Evolutionary conservation across 2,329 filamentous ascomycete species (phyloP).

Genomic region (Colletotrichum eremochloae): DNA sequence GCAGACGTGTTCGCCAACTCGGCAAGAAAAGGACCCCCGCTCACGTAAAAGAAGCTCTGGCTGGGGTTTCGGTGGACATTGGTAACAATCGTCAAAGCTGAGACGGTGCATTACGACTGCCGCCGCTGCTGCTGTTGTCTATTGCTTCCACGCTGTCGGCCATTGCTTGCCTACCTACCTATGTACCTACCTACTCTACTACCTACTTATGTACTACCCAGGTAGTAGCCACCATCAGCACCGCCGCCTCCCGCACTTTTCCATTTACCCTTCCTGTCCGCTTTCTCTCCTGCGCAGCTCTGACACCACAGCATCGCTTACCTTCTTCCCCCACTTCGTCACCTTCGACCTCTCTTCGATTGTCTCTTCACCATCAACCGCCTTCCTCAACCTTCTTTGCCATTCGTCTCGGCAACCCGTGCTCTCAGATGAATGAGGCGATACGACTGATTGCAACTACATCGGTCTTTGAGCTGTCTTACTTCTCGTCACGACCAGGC

Average conservation of each 20-base stretch:
- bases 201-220: too few relatives aligned
- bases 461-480: background rate
- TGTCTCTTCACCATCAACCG: constrained; percentile 13
- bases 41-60: constrained; percentile 15
- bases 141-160: background rate
- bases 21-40: background rate
- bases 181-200: too few relatives aligned
- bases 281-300: constrained; percentile 7
- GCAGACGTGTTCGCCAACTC: background rate
- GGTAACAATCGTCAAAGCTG: constrained; percentile 40
- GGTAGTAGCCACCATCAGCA: background rate
- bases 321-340: constrained; percentile 15
- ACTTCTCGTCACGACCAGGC: background rate
- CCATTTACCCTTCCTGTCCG: background rate
- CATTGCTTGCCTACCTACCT: background rate
- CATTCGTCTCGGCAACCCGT: background rate
- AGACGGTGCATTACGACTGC: constrained; percentile 23
- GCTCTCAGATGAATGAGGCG: background rate
- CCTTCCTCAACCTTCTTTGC: background rate
- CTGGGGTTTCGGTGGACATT: constrained; percentile 31
- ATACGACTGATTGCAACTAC: background rate
- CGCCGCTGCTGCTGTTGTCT: background rate
- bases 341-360: constrained; percentile 13
- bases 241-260: background rate
- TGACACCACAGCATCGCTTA: background rate